A percentile compares a stretch with the other conserved stretches of the same genome.
These are phyloP conservation scores for Fusarium sp. DNA, from an alignment of 2,329 filamentous ascomycete genomes.

Conservation along the genomic window DNA sequence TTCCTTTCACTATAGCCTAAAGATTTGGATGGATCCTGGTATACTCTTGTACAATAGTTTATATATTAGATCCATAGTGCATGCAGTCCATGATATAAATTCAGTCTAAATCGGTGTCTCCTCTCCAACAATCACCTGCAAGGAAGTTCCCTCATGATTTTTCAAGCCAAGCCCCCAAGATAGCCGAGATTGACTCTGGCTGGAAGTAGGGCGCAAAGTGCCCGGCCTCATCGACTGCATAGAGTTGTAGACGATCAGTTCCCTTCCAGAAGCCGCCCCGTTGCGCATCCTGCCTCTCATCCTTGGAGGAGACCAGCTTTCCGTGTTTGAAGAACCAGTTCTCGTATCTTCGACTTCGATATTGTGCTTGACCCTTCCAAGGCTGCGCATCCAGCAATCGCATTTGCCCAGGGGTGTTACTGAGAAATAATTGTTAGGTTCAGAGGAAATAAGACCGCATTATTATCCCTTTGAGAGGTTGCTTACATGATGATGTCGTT, in stretches of 20 bases:
- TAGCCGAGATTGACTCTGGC: neutral
- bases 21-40: no score
- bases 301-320: neutral
- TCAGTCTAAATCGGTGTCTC: no score
- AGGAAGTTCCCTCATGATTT: neutral
- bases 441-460: neutral
- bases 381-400: neutral
- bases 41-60: neutral
- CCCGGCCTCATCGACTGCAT: conserved; percentile 27
- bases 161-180: neutral
- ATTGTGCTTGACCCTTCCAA: neutral
- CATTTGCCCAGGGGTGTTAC: neutral
- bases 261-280: conserved; percentile 29
- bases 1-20: neutral
- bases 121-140: neutral
- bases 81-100: neutral
- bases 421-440: neutral
- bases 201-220: conserved; percentile 7
- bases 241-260: conserved; percentile 17
- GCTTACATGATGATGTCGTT: neutral
- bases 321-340: conserved; percentile 20
- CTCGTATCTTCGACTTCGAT: neutral
- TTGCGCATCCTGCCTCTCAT: neutral
- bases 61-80: neutral
- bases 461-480: neutral